Conservation (phyloP, 1,284 basidiomycete species). For the Leccinum ponderosum region DNA sequence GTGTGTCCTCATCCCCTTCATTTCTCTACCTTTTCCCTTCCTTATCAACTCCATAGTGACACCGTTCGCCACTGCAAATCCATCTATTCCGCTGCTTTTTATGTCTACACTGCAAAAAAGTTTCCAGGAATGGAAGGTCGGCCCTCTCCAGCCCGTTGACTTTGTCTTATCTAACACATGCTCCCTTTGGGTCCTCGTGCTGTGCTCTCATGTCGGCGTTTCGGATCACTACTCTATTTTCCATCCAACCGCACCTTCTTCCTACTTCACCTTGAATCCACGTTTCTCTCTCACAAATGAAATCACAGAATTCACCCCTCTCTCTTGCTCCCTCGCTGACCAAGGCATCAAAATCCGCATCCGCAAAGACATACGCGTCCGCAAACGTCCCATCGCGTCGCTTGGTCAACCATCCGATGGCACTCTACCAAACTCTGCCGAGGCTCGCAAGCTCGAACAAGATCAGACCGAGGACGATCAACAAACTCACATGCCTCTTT, state of each 20-base stretch:
- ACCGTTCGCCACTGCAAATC: constrained; percentile 87
- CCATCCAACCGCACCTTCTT: constrained; percentile 8
- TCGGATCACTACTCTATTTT: constrained; percentile 25
- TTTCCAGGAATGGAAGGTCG: constrained; percentile 91
- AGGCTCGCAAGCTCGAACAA: constrained; percentile 27
- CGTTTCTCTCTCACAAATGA: not conserved
- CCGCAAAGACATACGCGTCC: constrained; percentile 81
- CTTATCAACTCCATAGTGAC: constrained; percentile 46
- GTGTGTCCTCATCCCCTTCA: constrained; percentile 44
- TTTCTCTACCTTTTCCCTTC: not conserved
- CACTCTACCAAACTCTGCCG: constrained; percentile 23
- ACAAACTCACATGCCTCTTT: constrained; percentile 8
- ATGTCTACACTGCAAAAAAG: constrained; percentile 92
- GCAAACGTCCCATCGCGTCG: constrained; percentile 59
- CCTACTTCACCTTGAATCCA: constrained; percentile 2
- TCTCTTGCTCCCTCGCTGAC: constrained; percentile 86
- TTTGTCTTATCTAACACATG: constrained; percentile 25
- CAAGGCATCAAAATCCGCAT: constrained; percentile 94
- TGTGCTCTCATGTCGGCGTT: constrained; percentile 8
- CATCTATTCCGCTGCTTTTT: constrained; percentile 84
- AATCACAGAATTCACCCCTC: constrained; percentile 74
- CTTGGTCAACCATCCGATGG: constrained; percentile 41
- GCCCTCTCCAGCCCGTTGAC: constrained; percentile 21
- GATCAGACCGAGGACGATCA: constrained; percentile 27
- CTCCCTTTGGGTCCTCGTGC: constrained; percentile 13